These are phyloP conservation scores for Aspergillus luchuensis DNA, from an alignment of 2,329 filamentous ascomycete species.

Conservation along the genomic window DNA sequence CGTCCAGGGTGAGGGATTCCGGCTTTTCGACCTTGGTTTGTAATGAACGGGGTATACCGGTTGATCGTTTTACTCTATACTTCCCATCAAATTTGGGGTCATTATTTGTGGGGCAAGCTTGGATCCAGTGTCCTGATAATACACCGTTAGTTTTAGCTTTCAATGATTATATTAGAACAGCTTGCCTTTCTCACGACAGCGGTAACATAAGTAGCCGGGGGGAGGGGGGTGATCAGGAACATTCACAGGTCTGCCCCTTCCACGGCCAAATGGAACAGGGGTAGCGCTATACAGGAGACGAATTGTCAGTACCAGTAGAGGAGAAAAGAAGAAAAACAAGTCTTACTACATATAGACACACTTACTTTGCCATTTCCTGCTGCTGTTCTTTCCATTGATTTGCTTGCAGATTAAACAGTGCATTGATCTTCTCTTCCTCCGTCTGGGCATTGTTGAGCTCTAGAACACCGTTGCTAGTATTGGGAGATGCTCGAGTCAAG, in stretches of 20 bases:
- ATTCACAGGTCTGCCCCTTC: conserved; percentile 54
- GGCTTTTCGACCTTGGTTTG: conserved; percentile 95
- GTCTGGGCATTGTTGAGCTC: conserved; percentile 79
- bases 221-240: conserved; percentile 93
- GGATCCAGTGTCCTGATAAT: conserved; percentile 84
- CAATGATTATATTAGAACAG: not conserved
- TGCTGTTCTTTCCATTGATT: conserved; percentile 93
- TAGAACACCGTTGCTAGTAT: conserved; percentile 54
- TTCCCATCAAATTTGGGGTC: conserved; percentile 94
- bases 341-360: not conserved
- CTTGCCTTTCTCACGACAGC: conserved; percentile 84
- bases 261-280: conserved; percentile 45
- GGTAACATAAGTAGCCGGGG: conserved; percentile 92
- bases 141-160: conserved; percentile 20
- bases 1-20: conserved; percentile 70
- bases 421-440: conserved; percentile 90
- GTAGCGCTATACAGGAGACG: conserved; percentile 42
- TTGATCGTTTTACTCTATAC: conserved; percentile 91
- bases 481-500: conserved; percentile 38
- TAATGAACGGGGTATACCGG: conserved; percentile 93
- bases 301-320: conserved; percentile 30
- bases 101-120: conserved; percentile 96
- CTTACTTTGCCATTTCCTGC: conserved; percentile 83
- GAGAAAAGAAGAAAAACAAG: too few species aligned
- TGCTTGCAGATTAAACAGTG: conserved; percentile 86